Conservation (phyloP, 176 grass and related monocot genomes). For the Poa pratensis region DNA sequence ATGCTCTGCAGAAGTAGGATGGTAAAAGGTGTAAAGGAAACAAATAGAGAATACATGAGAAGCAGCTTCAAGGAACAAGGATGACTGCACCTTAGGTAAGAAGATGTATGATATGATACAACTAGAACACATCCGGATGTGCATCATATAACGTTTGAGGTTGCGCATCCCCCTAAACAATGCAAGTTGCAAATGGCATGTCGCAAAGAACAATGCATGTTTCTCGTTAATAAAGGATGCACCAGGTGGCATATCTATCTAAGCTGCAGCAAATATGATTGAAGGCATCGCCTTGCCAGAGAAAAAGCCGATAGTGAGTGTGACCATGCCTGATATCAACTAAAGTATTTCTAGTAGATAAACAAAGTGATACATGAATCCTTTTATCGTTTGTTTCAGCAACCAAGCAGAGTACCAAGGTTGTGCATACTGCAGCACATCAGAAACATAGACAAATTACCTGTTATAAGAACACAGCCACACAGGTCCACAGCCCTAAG, state of each 20-base stretch:
- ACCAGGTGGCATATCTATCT: neutral
- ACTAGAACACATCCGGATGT: neutral
- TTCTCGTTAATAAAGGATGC: neutral
- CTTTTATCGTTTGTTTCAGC: neutral
- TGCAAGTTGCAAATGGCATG: neutral
- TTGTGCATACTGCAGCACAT: neutral
- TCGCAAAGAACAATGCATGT: neutral
- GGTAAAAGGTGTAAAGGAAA: neutral
- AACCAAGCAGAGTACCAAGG: neutral
- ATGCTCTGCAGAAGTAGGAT: neutral
- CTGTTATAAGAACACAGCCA: slow-evolving; percentile 89
- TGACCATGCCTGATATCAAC: neutral
- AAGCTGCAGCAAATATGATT: neutral
- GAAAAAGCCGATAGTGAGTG: neutral
- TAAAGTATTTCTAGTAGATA: neutral
- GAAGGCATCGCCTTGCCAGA: neutral
- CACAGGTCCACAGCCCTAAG: slow-evolving; percentile 77
- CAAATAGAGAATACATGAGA: neutral
- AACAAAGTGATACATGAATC: neutral
- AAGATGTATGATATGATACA: neutral
- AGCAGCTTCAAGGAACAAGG: neutral
- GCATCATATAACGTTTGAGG: neutral
- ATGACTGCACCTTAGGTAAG: neutral
- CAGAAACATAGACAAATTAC: slow-evolving; percentile 34
- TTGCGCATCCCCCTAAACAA: neutral